Evolutionary conservation across 345 rosid genomes (phyloP).

Genomic region (Gossypium anomalum): DNA sequence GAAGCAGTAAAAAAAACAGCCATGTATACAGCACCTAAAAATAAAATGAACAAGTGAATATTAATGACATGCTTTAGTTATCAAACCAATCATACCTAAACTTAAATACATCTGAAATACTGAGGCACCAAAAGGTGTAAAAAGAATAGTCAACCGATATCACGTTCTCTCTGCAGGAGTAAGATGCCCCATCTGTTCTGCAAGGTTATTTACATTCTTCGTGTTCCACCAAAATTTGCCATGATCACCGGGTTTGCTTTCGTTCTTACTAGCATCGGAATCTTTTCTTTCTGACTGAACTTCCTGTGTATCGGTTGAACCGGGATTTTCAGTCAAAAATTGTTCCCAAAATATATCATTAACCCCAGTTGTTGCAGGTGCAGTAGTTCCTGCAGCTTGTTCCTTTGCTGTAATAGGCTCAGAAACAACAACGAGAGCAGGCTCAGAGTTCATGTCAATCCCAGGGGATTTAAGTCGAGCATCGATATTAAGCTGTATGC

Average conservation of each 20-base stretch:
- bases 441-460: conserved; percentile 88
- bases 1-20: background rate
- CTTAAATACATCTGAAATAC: conserved; percentile 17
- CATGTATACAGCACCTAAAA: conserved; percentile 1
- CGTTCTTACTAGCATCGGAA: conserved; percentile 32
- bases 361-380: conserved; percentile 48
- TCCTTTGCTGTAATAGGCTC: conserved; percentile 38
- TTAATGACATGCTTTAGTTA: background rate
- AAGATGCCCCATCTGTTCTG: conserved; percentile 84
- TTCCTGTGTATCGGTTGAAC: conserved; percentile 61
- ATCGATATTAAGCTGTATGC: conserved; percentile 47
- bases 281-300: conserved; percentile 77
- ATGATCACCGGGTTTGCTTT: conserved; percentile 44
- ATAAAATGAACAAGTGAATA: background rate
- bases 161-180: conserved; percentile 74
- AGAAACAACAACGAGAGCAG: conserved; percentile 23
- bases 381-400: conserved; percentile 26
- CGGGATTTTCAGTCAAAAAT: conserved; percentile 95
- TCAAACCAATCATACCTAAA: conserved; percentile 24
- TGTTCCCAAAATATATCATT: conserved; percentile 96
- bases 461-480: conserved; percentile 47
- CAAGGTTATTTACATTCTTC: conserved; percentile 60
- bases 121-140: conserved; percentile 21
- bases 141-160: conserved; percentile 24
- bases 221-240: conserved; percentile 66